Evolutionary conservation across 2,329 filamentous ascomycete species (phyloP).

Genomic region (Emmonsiellopsis sp.): DNA sequence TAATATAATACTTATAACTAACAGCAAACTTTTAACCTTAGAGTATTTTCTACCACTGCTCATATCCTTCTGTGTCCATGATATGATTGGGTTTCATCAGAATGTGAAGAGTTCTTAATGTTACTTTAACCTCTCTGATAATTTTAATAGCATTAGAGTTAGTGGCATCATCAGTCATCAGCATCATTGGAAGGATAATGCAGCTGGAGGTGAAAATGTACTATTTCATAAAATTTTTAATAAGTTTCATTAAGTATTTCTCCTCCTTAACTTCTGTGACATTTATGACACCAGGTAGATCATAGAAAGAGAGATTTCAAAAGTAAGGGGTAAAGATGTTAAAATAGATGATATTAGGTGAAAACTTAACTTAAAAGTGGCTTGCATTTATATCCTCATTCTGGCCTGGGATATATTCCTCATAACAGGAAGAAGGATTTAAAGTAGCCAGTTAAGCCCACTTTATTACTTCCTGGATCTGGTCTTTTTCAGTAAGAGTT

Average conservation of each 20-base stretch:
- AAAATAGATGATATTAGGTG: constrained; percentile 70
- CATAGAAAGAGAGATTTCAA: constrained; percentile 71
- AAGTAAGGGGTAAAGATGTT: constrained; percentile 64
- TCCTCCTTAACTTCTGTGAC: constrained; percentile 57
- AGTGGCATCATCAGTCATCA: constrained; percentile 69
- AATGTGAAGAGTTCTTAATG: constrained; percentile 59
- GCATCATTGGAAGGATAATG: constrained; percentile 66
- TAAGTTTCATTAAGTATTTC: constrained; percentile 60
- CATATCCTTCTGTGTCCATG: constrained; percentile 40
- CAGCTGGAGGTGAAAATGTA: constrained; percentile 64
- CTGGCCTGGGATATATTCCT: constrained; percentile 46
- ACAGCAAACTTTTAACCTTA: no score
- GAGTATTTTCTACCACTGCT: constrained; percentile 58
- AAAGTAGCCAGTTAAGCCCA: constrained; percentile 72
- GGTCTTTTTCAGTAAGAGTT: constrained; percentile 49
- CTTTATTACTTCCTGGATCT: constrained; percentile 59
- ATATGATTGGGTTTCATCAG: constrained; percentile 78
- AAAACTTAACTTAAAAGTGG: constrained; percentile 55
- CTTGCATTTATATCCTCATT: constrained; percentile 28
- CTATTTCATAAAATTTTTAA: constrained; percentile 60
- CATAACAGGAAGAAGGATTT: constrained; percentile 52
- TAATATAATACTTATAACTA: no score
- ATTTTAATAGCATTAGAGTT: constrained; percentile 63
- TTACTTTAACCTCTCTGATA: constrained; percentile 50
- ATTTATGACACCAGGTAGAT: constrained; percentile 74